phyloP scores from a whole-genome alignment of 306 rosid species.

The Prunus salicina region DNA sequence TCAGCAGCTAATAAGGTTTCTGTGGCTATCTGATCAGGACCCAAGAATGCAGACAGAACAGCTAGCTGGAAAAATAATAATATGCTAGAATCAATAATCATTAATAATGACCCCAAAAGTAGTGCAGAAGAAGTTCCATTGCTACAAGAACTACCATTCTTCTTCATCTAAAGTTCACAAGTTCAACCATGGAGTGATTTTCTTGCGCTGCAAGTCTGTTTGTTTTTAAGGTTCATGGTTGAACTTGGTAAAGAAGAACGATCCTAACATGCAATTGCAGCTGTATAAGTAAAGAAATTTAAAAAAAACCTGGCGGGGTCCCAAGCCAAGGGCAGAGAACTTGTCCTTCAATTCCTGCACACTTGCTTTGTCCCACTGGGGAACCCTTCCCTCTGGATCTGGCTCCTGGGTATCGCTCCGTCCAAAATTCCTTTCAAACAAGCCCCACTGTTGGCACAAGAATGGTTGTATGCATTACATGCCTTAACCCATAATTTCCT shows the following conservation, averaged over 20 bases:
- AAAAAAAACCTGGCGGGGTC: slow-evolving; percentile 83
- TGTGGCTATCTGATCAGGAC: slow-evolving; percentile 81
- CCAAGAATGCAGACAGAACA: slow-evolving; percentile 84
- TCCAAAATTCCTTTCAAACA: slow-evolving; percentile 81
- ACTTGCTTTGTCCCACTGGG: slow-evolving; percentile 77
- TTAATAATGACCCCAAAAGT: neutral
- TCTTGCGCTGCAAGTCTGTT: neutral
- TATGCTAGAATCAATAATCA: neutral
- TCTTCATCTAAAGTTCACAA: neutral
- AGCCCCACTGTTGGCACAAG: slow-evolving; percentile 70
- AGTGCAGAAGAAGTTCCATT: neutral
- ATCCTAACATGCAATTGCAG: slow-evolving; percentile 11
- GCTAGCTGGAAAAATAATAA: slow-evolving; percentile 56
- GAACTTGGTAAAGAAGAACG: neutral
- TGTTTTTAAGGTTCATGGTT: neutral
- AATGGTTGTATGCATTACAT: slow-evolving; percentile 17
- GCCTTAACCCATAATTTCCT: neutral
- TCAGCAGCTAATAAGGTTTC: slow-evolving; percentile 75
- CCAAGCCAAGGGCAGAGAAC: slow-evolving; percentile 80
- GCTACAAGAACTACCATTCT: neutral
- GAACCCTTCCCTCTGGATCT: slow-evolving; percentile 94
- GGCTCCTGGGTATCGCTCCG: slow-evolving; percentile 83
- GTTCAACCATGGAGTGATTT: neutral
- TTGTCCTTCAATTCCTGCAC: slow-evolving; percentile 89
- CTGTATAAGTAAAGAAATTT: neutral